Conservation (phyloP, 1,139 yeast species). For the Neolecta irregularis region DNA sequence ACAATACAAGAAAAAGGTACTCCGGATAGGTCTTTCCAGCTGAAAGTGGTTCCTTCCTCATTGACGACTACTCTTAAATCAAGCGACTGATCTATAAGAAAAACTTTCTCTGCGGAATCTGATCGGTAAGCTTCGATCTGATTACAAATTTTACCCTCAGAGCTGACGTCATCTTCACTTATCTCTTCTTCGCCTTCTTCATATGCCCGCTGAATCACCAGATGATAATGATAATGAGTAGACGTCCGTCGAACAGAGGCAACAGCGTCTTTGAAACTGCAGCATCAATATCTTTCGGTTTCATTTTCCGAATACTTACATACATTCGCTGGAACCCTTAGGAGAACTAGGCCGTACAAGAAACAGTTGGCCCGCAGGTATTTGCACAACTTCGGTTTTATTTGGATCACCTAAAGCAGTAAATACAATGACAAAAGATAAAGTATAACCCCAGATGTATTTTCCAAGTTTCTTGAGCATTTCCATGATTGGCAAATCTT, state of each 20-base stretch:
- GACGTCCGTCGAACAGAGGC: slow-evolving; percentile 57
- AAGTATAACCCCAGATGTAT: no score
- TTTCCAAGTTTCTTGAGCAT: no score
- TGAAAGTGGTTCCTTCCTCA: slow-evolving; percentile 38
- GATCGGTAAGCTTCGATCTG: slow-evolving; percentile 20
- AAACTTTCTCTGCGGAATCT: slow-evolving; percentile 46
- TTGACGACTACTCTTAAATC: slow-evolving; percentile 32
- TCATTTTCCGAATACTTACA: slow-evolving; percentile 27
- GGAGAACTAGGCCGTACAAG: slow-evolving; percentile 67
- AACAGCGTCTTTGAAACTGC: slow-evolving; percentile 49
- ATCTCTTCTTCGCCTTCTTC: slow-evolving; percentile 49
- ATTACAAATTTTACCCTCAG: slow-evolving; percentile 27
- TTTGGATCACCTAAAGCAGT: slow-evolving; percentile 26
- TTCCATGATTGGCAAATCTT: no score
- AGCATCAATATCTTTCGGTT: neutral
- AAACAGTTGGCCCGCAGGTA: slow-evolving; percentile 69
- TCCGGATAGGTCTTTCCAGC: slow-evolving; percentile 75
- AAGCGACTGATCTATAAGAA: slow-evolving; percentile 50
- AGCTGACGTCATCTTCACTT: slow-evolving; percentile 26
- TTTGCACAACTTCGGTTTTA: slow-evolving; percentile 51
- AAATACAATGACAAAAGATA: no score
- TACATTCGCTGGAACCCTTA: slow-evolving; percentile 73
- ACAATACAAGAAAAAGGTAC: slow-evolving; percentile 6
- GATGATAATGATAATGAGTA: slow-evolving; percentile 49
- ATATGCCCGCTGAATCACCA: slow-evolving; percentile 53